Conservation (phyloP, 495 filamentous ascomycete genomes). For the Hypomontagnella submonticulosa region DNA sequence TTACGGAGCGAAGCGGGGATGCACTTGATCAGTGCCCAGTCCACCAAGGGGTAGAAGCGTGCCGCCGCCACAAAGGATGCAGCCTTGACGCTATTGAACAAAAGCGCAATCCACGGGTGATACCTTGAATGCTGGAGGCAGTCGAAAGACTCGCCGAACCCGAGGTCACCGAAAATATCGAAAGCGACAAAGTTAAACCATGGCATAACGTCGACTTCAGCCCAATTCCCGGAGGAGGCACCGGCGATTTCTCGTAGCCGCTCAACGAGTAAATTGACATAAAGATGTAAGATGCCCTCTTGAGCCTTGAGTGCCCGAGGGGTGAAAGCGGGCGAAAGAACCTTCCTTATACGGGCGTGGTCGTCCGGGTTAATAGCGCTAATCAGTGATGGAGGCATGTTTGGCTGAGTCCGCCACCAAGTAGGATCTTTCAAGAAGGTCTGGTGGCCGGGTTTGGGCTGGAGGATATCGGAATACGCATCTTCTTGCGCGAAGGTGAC, state of each 20-base stretch:
- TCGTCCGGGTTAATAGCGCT: slow-evolving; percentile 2
- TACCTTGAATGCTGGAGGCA: slow-evolving; percentile 58
- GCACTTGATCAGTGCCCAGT: slow-evolving; percentile 43
- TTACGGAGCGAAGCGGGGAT: slow-evolving; percentile 47
- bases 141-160: slow-evolving; percentile 64
- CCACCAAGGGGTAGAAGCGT: slow-evolving; percentile 49
- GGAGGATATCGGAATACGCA: slow-evolving; percentile 16
- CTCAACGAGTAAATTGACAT: slow-evolving; percentile 54
- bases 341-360: slow-evolving; percentile 55
- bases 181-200: slow-evolving; percentile 67
- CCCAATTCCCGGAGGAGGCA: neutral
- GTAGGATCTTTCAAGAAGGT: too few relatives aligned
- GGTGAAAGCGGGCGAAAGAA: slow-evolving; percentile 61
- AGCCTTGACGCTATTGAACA: slow-evolving; percentile 49
- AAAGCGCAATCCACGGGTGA: slow-evolving; percentile 56
- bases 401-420: slow-evolving; percentile 7
- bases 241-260: slow-evolving; percentile 39
- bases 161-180: slow-evolving; percentile 69
- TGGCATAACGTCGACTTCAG: slow-evolving; percentile 53
- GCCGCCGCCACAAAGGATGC: slow-evolving; percentile 43
- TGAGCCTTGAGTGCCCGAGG: slow-evolving; percentile 58
- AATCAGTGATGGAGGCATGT: neutral
- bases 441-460: neutral
- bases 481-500: slow-evolving; percentile 52
- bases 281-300: slow-evolving; percentile 53